Evolutionary conservation across 2,329 filamentous ascomycete genomes (phyloP).

Genomic region (Myriangium duriaei): DNA sequence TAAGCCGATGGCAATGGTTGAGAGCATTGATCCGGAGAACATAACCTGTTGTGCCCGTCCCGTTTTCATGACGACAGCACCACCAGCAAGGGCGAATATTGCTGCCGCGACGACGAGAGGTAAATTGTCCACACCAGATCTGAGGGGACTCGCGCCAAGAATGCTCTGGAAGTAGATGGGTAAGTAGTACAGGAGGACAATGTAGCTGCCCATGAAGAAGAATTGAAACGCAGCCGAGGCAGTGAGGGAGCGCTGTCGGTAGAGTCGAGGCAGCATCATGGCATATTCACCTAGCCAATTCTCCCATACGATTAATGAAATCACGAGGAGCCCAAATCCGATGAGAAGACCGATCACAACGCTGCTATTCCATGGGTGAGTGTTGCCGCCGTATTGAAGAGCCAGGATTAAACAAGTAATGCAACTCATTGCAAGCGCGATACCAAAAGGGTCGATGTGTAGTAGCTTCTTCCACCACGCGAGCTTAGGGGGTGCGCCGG

Average conservation of each 20-base stretch:
- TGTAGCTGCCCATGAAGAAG: constrained; percentile 1
- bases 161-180: constrained; percentile 22
- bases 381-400: constrained; percentile 33
- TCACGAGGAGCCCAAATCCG: constrained; percentile 24
- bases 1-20: constrained; percentile 4
- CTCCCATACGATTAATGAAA: constrained; percentile 1
- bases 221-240: neutral
- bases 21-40: constrained; percentile 1
- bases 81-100: constrained; percentile 1
- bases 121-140: constrained; percentile 15
- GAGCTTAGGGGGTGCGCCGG: constrained; percentile 8
- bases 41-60: constrained; percentile 3
- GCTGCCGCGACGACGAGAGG: constrained; percentile 1
- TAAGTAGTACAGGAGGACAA: constrained; percentile 14
- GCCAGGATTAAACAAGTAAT: constrained; percentile 31
- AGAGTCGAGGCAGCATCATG: constrained; percentile 6
- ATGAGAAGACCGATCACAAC: constrained; percentile 35
- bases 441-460: constrained; percentile 3
- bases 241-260: neutral
- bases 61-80: constrained; percentile 1
- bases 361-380: constrained; percentile 25
- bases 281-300: constrained; percentile 1
- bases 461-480: neutral
- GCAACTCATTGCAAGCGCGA: neutral
- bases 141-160: constrained; percentile 13